phyloP scores from a whole-genome alignment of 139 green algal genomes.

The Trebouxia sp. region DNA sequence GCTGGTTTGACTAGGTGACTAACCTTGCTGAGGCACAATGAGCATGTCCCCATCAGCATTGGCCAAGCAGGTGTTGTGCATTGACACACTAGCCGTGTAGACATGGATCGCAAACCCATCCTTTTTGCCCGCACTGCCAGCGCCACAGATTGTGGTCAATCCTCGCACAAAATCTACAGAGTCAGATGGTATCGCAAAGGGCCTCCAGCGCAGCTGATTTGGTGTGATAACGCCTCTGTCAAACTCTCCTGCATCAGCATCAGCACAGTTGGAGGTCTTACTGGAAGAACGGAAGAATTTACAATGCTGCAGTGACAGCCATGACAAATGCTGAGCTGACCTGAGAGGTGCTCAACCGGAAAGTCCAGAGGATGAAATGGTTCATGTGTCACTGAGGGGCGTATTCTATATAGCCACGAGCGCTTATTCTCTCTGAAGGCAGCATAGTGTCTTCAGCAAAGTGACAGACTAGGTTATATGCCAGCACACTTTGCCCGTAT shows the following conservation, averaged over 20 bases:
- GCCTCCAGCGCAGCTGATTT: constrained; percentile 92
- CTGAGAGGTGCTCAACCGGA: constrained; percentile 54
- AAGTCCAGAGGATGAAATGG: constrained; percentile 73
- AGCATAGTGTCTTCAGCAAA: background rate
- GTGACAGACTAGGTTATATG: background rate
- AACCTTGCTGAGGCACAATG: constrained; percentile 89
- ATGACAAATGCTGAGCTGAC: background rate
- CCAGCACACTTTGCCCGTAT: background rate
- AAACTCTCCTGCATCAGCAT: constrained; percentile 59
- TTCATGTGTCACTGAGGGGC: constrained; percentile 87
- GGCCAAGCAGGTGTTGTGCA: constrained; percentile 76
- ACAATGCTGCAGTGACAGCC: background rate
- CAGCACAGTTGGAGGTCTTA: background rate
- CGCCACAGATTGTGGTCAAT: constrained; percentile 84
- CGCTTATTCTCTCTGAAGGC: constrained; percentile 62
- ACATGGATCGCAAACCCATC: constrained; percentile 92
- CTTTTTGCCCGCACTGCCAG: constrained; percentile 77
- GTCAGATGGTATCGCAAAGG: constrained; percentile 64
- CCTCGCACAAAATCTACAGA: constrained; percentile 83
- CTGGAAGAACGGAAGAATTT: background rate
- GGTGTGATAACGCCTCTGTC: constrained; percentile 66
- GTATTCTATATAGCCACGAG: constrained; percentile 93
- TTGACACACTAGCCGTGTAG: constrained; percentile 71
- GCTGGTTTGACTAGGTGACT: background rate
- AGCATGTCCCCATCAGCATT: constrained; percentile 96